A percentile compares a stretch with the other conserved stretches of the same genome.
phyloP scores from a whole-genome alignment of 2,329 filamentous ascomycete genomes.

The Hypoxylon sp. region DNA sequence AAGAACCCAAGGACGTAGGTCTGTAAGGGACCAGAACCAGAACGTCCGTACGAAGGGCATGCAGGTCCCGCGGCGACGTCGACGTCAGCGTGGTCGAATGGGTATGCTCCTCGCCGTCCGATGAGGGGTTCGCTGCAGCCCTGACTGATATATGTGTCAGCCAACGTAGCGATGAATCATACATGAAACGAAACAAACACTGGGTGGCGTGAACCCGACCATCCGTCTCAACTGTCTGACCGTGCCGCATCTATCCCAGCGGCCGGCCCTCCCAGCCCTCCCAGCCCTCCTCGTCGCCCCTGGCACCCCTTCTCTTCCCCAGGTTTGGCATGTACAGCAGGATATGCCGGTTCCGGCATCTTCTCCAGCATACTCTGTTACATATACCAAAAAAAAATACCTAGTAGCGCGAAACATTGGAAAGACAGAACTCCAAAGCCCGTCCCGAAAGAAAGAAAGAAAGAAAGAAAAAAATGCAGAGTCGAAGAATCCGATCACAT shows the following conservation, averaged over 20 bases:
- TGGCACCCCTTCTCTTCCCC: neutral
- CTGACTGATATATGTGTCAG: too few relatives aligned
- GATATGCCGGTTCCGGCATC: conserved; percentile 27
- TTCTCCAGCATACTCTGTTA: conserved; percentile 9
- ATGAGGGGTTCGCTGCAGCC: neutral
- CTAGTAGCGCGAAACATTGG: conserved; percentile 1
- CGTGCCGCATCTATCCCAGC: too few relatives aligned
- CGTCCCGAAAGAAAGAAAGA: too few relatives aligned
- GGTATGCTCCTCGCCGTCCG: neutral
- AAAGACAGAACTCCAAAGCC: neutral
- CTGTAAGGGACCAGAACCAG: conserved; percentile 1
- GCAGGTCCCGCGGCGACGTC: conserved; percentile 9
- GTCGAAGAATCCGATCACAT: conserved; percentile 24
- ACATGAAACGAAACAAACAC: neutral
- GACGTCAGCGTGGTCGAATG: neutral
- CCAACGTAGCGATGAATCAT: neutral
- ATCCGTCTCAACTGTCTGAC: neutral
- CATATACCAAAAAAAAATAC: conserved; percentile 9
- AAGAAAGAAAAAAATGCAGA: conserved; percentile 14
- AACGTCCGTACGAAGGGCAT: conserved; percentile 4
- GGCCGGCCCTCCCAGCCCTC: neutral
- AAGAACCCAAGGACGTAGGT: too few relatives aligned
- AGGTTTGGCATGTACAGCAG: neutral
- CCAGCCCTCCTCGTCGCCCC: too few relatives aligned
- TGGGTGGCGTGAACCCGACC: neutral